Evolutionary conservation across 2,329 filamentous ascomycete species (phyloP).

Genomic region (Fusarium hostae): DNA sequence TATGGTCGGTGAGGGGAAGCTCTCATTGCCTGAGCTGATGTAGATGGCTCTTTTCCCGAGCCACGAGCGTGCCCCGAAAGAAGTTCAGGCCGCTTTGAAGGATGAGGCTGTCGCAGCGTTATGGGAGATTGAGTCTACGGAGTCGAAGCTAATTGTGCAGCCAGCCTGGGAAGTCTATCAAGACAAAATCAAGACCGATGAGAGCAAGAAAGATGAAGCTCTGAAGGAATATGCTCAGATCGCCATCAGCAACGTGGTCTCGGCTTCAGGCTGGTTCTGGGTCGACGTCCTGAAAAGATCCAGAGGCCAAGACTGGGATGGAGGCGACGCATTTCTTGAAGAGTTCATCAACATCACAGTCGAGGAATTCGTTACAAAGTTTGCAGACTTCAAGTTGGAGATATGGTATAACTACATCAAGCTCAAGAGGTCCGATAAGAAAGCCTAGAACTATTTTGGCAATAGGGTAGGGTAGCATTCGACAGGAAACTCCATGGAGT

Average conservation of each 20-base stretch:
- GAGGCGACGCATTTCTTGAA: not conserved
- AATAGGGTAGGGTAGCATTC: not conserved
- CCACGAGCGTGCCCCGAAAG: not conserved
- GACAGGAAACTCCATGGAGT: not conserved
- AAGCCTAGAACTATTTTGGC: not conserved
- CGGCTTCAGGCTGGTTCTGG: slow-evolving; percentile 14
- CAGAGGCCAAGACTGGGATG: not conserved
- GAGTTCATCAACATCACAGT: not conserved
- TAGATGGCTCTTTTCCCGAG: slow-evolving; percentile 3
- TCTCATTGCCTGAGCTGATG: not conserved
- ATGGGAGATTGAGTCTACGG: not conserved
- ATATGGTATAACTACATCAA: slow-evolving; percentile 15
- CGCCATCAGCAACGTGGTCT: not conserved
- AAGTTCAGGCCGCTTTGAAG: not conserved
- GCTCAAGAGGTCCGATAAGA: not conserved
- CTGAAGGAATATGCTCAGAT: not conserved
- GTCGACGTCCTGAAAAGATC: not conserved
- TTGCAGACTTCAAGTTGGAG: not conserved
- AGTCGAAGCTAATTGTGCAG: slow-evolving; percentile 5
- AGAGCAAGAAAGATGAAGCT: not conserved
- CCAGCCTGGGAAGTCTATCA: not conserved
- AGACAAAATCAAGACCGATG: rapidly evolving
- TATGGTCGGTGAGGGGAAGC: slow-evolving; percentile 1
- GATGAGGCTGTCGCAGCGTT: not conserved
- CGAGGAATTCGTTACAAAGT: not conserved